Percentiles rank a stretch among this genome's conserved stretches.
Conservation (phyloP, 441 rosid species). For the Erodium trifolium region DNA sequence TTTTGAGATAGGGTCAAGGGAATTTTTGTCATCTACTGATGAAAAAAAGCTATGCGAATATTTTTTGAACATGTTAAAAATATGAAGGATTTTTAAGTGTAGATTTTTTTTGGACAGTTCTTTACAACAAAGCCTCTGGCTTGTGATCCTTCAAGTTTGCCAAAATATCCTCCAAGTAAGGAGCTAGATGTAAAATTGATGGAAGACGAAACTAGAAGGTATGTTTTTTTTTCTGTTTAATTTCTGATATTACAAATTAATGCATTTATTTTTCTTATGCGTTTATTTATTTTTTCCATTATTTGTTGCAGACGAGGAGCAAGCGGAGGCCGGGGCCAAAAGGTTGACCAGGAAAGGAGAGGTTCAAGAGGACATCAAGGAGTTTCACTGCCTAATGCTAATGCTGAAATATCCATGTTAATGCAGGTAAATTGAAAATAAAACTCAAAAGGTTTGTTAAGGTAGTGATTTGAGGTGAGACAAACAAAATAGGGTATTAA, state of each 20-base stretch:
- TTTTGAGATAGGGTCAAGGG: too few relatives aligned
- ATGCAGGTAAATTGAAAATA: conserved; percentile 44
- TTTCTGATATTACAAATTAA: not conserved
- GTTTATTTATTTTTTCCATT: not conserved
- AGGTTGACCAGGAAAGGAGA: conserved; percentile 30
- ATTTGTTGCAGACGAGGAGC: conserved; percentile 38
- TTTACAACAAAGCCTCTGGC: conserved; percentile 60
- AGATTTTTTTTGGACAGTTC: conserved; percentile 31
- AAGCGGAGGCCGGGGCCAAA: conserved; percentile 27
- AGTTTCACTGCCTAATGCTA: conserved; percentile 24
- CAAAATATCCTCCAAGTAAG: conserved; percentile 90
- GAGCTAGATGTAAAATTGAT: conserved; percentile 73
- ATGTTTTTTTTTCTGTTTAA: not conserved
- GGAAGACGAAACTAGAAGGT: conserved; percentile 63
- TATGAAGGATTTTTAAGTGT: too few relatives aligned
- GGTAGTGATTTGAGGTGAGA: too few relatives aligned
- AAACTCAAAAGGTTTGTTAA: too few relatives aligned
- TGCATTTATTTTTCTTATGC: not conserved
- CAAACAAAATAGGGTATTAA: too few relatives aligned
- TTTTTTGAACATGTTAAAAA: too few relatives aligned
- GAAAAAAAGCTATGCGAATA: too few relatives aligned
- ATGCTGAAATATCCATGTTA: conserved; percentile 25
- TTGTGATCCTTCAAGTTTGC: conserved; percentile 71
- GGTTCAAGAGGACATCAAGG: conserved; percentile 7
- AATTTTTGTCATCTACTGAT: too few relatives aligned